Conservation (phyloP, 1,139 yeast species). For the Candida anutae region DNA sequence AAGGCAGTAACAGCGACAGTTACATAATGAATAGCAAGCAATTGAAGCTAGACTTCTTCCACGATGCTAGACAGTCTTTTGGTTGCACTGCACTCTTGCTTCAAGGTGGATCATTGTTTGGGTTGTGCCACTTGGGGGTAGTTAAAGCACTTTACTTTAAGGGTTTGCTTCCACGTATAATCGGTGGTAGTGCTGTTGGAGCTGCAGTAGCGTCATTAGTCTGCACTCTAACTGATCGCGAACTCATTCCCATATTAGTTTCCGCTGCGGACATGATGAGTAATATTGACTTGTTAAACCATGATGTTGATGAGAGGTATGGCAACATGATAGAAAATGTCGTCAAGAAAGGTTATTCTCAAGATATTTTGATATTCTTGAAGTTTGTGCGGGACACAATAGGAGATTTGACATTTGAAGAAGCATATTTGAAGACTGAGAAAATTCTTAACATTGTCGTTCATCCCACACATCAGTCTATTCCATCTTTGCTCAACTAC, state of each 20-base stretch:
- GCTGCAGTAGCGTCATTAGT: slow-evolving; percentile 86
- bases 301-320: slow-evolving; percentile 56
- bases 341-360: slow-evolving; percentile 70
- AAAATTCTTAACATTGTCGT: slow-evolving; percentile 81
- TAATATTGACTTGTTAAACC: slow-evolving; percentile 36
- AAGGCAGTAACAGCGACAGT: slow-evolving; percentile 20
- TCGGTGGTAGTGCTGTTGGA: slow-evolving; percentile 93
- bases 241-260: slow-evolving; percentile 42
- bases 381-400: slow-evolving; percentile 71
- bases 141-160: slow-evolving; percentile 70
- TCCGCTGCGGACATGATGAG: slow-evolving; percentile 46
- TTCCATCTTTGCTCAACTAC: slow-evolving; percentile 78
- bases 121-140: slow-evolving; percentile 88
- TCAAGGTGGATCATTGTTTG: slow-evolving; percentile 93
- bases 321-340: slow-evolving; percentile 65
- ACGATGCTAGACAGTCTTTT: slow-evolving; percentile 81
- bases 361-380: slow-evolving; percentile 71
- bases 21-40: slow-evolving; percentile 45
- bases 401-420: slow-evolving; percentile 86
- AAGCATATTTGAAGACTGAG: slow-evolving; percentile 81
- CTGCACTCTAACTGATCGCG: slow-evolving; percentile 57
- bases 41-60: slow-evolving; percentile 74
- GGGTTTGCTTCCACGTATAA: slow-evolving; percentile 71
- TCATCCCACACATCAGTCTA: slow-evolving; percentile 66
- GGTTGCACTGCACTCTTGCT: slow-evolving; percentile 86